phyloP scores from a whole-genome alignment of 1,284 basidiomycete genomes.

The Cutaneotrichosporon arboriforme region DNA sequence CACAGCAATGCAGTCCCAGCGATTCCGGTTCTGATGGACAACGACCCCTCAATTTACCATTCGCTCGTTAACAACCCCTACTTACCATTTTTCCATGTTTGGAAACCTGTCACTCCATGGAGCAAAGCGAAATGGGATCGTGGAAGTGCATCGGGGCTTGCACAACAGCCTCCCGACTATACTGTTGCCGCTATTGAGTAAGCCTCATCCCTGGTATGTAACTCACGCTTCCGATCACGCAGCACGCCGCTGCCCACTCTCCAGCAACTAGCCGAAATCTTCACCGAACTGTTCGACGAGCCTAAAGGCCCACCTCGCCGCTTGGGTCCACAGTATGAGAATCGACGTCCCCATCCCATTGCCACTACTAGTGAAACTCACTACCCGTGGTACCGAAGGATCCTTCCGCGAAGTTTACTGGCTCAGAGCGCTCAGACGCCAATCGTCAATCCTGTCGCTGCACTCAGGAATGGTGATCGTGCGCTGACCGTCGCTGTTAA shows the following conservation, averaged over 20 bases:
- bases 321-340: conserved; percentile 40
- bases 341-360: conserved; percentile 6
- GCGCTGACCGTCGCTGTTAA: conserved; percentile 81
- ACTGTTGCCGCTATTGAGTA: conserved; percentile 79
- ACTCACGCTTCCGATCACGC: conserved; percentile 29
- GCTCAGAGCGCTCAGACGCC: background rate
- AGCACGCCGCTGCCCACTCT: conserved; percentile 38
- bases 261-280: conserved; percentile 38
- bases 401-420: background rate
- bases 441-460: conserved; percentile 54
- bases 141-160: conserved; percentile 33
- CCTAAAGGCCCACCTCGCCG: conserved; percentile 31
- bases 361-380: background rate
- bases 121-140: conserved; percentile 44
- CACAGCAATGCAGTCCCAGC: conserved; percentile 42
- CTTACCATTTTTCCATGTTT: conserved; percentile 80
- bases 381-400: background rate
- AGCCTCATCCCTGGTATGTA: conserved; percentile 30
- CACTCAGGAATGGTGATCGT: conserved; percentile 78
- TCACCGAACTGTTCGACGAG: conserved; percentile 37
- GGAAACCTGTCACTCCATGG: conserved; percentile 79
- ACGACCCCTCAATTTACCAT: conserved; percentile 14
- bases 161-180: conserved; percentile 76
- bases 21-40: conserved; percentile 28
- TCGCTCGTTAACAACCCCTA: conserved; percentile 58